A percentile compares a stretch with the other conserved stretches of the same genome.
These are phyloP conservation scores for Pinus tabuliformis DNA, from an alignment of 75 land plant genomes.

Conservation along the genomic window DNA sequence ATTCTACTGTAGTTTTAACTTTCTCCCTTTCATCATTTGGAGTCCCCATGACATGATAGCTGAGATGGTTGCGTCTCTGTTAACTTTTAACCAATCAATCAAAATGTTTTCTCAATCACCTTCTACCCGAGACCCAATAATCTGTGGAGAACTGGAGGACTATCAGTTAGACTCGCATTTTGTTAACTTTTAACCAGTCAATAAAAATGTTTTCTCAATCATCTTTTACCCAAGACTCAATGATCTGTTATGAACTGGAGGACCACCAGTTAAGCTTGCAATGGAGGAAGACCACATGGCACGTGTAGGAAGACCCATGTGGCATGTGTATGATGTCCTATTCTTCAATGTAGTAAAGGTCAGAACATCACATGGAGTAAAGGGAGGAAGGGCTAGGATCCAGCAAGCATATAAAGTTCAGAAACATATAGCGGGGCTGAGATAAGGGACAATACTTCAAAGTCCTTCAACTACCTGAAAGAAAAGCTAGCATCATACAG, in stretches of 20 bases:
- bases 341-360: not conserved
- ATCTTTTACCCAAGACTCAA: no score
- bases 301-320: not conserved
- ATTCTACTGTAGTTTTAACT: not conserved
- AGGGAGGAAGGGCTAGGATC: not conserved
- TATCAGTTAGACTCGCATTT: no score
- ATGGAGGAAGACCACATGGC: not conserved
- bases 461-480: no score
- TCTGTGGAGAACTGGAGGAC: no score
- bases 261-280: not conserved
- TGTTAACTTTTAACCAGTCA: no score
- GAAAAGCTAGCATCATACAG: no score
- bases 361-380: not conserved
- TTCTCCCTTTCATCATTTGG: not conserved
- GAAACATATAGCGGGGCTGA: not conserved
- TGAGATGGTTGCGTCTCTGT: not conserved
- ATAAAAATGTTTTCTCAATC: no score
- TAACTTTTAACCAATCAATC: not conserved
- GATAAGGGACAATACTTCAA: no score
- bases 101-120: not conserved
- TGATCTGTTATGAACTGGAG: not conserved
- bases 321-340: not conserved
- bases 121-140: not conserved
- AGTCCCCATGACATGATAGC: not conserved
- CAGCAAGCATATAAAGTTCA: not conserved